These are phyloP conservation scores for Lyophyllum semitale DNA, from an alignment of 768 basidiomycete genomes.

Conservation along the genomic window DNA sequence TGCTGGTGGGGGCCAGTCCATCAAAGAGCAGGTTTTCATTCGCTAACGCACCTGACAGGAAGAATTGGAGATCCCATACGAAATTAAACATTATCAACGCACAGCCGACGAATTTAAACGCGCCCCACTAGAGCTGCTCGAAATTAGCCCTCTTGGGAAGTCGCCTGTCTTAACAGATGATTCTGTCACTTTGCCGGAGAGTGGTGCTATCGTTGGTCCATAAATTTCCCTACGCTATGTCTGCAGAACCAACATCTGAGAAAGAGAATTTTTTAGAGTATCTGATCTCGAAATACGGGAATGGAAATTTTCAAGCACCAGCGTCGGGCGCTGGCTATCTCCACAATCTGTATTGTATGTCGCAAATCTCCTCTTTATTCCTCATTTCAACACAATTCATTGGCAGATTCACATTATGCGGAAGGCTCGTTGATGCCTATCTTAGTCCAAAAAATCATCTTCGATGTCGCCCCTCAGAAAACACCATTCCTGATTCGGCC, in stretches of 20 bases:
- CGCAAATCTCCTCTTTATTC: neutral
- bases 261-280: constrained; percentile 13
- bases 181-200: constrained; percentile 34
- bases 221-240: neutral
- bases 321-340: constrained; percentile 15
- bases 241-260: neutral
- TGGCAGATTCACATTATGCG: constrained; percentile 20
- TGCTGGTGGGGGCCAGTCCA: constrained; percentile 28
- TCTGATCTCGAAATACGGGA: constrained; percentile 21
- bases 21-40: neutral
- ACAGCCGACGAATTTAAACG: constrained; percentile 2
- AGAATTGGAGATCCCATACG: constrained; percentile 44
- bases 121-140: constrained; percentile 35
- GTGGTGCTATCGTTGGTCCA: constrained; percentile 26
- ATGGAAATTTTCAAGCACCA: constrained; percentile 14
- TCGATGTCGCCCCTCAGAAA: constrained; percentile 27
- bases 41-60: constrained; percentile 23
- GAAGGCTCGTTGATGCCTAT: constrained; percentile 35
- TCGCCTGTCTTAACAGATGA: constrained; percentile 45
- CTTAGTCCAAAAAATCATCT: constrained; percentile 36
- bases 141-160: constrained; percentile 40
- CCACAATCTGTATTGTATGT: constrained; percentile 18
- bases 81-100: constrained; percentile 36
- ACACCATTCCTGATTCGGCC: constrained; percentile 39
- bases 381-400: neutral